Evolutionary conservation across 139 green algal genomes (phyloP), one percentile per base, ranked within the genome.

Genomic region (Protoeuglena noctilucae): DNA sequence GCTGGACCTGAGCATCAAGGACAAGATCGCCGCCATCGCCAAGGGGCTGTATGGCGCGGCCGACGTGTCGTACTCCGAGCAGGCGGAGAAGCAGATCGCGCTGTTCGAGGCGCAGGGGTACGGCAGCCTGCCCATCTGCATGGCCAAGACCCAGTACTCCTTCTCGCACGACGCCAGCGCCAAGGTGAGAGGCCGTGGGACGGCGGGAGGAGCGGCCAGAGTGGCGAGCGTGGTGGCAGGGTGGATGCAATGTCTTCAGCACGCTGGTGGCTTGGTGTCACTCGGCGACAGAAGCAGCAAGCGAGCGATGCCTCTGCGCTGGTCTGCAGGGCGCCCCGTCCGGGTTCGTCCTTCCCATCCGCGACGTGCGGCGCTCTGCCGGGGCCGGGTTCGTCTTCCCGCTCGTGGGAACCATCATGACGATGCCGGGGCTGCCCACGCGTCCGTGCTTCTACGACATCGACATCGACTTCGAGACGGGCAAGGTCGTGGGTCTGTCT

Each of bases 71-170:
- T 95, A 88, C 71, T 67, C 56, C 30, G 65, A 46, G 47, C 41
- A 64, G 56, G 65, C 68, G 21, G 62, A 79, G 53, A 60, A 65
- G 40, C 48, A 77, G 46, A 85, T 94, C 24, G 74, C 73, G 40
- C 27, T 61, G 53, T 96, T 82, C 77, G 85, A 68, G 0, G 53
- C 56, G 40, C 84, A 93, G 70, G 91, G 91, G 25, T 94, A 93
- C 55, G 74, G 63, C 54, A 64, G 76, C 24, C 74, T 99, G 57
- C 92, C 92, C 40, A 90, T 99, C 54, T 99, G 92, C 76, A 97
- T 97, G 83, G 92, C 92, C 48, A 99, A 99, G 72, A 99, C 92
- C 46, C 90, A 95, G 69, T 95, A 95, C 76, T 87, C 73, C 46
- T 95, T 95, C 71, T 85, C 68, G 34, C 69, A 87, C 51, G 79